phyloP scores from a whole-genome alignment of 1,139 yeast genomes.

The Pichia sp. region DNA sequence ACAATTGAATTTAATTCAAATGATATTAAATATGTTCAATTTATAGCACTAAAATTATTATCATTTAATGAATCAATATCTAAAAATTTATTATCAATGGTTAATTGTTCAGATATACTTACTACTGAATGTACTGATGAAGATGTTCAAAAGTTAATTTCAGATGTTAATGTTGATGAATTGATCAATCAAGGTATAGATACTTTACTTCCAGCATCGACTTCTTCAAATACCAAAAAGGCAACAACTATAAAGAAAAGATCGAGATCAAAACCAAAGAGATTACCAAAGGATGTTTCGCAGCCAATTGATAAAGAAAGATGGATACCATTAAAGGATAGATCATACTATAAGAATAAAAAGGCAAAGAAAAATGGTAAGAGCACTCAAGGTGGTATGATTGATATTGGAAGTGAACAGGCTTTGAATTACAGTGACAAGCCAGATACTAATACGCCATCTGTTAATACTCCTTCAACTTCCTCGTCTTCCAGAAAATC shows the following conservation, averaged over 20 bases:
- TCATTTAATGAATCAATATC: slow-evolving; percentile 33
- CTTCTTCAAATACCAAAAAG: slow-evolving; percentile 19
- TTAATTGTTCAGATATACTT: slow-evolving; percentile 28
- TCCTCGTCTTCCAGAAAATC: slow-evolving; percentile 20
- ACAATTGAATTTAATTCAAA: slow-evolving; percentile 17
- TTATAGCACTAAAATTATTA: slow-evolving; percentile 42
- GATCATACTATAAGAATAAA: slow-evolving; percentile 77
- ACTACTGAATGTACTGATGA: slow-evolving; percentile 27
- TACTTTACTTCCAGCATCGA: slow-evolving; percentile 20
- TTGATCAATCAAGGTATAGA: background rate
- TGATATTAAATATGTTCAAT: slow-evolving; percentile 38
- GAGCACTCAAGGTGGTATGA: slow-evolving; percentile 65
- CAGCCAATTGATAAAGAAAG: slow-evolving; percentile 59
- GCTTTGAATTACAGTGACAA: background rate
- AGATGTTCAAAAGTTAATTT: slow-evolving; percentile 16
- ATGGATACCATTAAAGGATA: slow-evolving; percentile 85
- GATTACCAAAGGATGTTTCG: slow-evolving; percentile 38
- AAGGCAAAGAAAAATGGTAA: slow-evolving; percentile 48
- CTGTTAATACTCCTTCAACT: slow-evolving; percentile 15
- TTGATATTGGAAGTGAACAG: slow-evolving; percentile 37
- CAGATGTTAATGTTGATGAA: slow-evolving; percentile 6
- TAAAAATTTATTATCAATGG: slow-evolving; percentile 31
- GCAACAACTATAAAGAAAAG: slow-evolving; percentile 22
- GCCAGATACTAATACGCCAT: slow-evolving; percentile 8
- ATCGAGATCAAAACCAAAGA: slow-evolving; percentile 32